These are phyloP conservation scores for Colletotrichum ledebouriae DNA, from an alignment of 2,329 filamentous ascomycete genomes.

Conservation along the genomic window DNA sequence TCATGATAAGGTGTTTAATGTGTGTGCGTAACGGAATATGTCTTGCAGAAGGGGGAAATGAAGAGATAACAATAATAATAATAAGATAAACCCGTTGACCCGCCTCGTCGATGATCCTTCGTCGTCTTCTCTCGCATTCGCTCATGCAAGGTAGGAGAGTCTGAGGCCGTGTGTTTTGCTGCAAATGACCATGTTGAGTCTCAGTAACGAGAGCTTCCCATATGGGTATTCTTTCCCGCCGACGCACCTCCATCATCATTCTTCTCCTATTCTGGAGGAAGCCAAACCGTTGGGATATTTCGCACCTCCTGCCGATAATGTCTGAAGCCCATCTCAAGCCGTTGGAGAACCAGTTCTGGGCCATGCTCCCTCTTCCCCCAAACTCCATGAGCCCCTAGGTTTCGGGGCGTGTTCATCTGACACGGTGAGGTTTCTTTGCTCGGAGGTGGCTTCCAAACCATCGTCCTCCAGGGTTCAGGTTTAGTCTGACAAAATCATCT, in stretches of 20 bases:
- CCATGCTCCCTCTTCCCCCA: no score
- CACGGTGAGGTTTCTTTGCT: background rate
- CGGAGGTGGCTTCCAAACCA: background rate
- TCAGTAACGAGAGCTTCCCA: background rate
- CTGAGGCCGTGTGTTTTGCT: background rate
- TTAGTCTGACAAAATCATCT: background rate
- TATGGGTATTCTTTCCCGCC: background rate
- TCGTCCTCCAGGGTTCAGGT: background rate
- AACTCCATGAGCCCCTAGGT: background rate
- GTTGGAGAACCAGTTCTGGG: no score
- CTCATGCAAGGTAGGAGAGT: conserved; percentile 3
- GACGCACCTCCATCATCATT: no score
- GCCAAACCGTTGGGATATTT: no score
- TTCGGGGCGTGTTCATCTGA: conserved; percentile 28
- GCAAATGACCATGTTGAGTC: background rate
- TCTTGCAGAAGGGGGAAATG: no score
- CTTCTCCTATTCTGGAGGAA: no score
- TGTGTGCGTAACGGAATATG: no score
- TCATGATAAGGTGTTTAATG: conserved; percentile 5
- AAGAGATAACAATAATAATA: no score
- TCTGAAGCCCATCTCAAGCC: no score
- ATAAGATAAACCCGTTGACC: no score
- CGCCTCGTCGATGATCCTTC: background rate
- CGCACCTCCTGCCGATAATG: no score
- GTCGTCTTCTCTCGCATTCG: background rate